These are phyloP conservation scores for Camellia oleifera DNA, from an alignment of 179 eudicot genomes.

Conservation along the genomic window DNA sequence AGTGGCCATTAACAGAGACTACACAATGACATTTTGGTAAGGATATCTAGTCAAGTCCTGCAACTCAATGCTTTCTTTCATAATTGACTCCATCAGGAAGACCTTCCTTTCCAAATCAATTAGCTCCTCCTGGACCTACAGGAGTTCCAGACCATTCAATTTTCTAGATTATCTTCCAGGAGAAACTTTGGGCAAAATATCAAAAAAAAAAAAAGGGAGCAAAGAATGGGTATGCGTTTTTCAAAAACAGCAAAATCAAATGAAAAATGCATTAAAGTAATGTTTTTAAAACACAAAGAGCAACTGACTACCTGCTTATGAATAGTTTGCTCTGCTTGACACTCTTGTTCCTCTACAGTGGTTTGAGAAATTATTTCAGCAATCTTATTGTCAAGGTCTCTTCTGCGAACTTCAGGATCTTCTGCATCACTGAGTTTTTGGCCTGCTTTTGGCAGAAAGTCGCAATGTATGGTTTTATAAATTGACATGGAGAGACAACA, in stretches of 20 bases:
- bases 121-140: constrained; percentile 60
- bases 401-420: constrained; percentile 34
- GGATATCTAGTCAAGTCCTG: constrained; percentile 79
- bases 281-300: neutral
- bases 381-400: constrained; percentile 39
- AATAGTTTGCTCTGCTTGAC: constrained; percentile 41
- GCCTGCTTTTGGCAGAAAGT: constrained; percentile 15
- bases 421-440: constrained; percentile 4
- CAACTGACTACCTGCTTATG: constrained; percentile 38
- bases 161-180: neutral
- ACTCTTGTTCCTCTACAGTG: constrained; percentile 40
- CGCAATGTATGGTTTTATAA: neutral
- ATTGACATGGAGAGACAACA: neutral
- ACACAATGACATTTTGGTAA: constrained; percentile 14
- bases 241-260: neutral
- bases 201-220: neutral
- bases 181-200: neutral
- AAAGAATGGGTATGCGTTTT: neutral
- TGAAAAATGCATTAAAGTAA: neutral
- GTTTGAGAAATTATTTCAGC: constrained; percentile 47
- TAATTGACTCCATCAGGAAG: constrained; percentile 51
- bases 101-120: constrained; percentile 45
- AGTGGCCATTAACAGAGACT: constrained; percentile 1
- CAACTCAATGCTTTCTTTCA: constrained; percentile 52
- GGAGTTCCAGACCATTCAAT: neutral